A percentile compares a stretch with the other conserved stretches of the same genome.
Conservation (phyloP, 805 yeast genomes). For the Danielia oregonensis region DNA sequence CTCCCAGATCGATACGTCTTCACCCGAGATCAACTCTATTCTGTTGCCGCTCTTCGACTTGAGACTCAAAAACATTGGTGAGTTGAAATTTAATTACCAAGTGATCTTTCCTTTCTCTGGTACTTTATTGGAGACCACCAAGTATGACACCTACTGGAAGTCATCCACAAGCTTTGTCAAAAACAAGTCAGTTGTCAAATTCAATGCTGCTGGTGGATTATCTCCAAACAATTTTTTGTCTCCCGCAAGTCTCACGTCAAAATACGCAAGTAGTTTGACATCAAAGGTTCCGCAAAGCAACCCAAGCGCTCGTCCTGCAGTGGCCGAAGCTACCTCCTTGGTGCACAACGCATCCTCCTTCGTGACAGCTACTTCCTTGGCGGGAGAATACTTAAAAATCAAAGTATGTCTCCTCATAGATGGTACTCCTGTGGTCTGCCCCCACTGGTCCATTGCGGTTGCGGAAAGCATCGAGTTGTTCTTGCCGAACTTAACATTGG, state of each 20-base stretch:
- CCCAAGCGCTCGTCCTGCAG: slow-evolving; percentile 1
- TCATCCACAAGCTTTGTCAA: slow-evolving; percentile 60
- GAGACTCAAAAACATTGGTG: slow-evolving; percentile 79
- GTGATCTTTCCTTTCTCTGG: slow-evolving; percentile 89
- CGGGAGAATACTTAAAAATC: slow-evolving; percentile 72
- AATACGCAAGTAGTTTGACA: slow-evolving; percentile 1
- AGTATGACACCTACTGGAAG: slow-evolving; percentile 96
- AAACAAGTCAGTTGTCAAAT: slow-evolving; percentile 23
- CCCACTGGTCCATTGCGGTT: slow-evolving; percentile 54
- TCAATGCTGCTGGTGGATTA: slow-evolving; percentile 37
- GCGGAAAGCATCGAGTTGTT: slow-evolving; percentile 53
- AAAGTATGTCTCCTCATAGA: slow-evolving; percentile 73
- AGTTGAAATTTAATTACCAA: slow-evolving; percentile 70
- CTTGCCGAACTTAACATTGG: slow-evolving; percentile 54
- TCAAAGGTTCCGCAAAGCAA: slow-evolving; percentile 2
- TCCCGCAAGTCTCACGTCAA: slow-evolving; percentile 25
- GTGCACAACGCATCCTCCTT: slow-evolving; percentile 46
- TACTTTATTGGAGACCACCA: slow-evolving; percentile 76
- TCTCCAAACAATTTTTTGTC: slow-evolving; percentile 41
- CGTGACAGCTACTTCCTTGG: slow-evolving; percentile 87
- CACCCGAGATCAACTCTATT: slow-evolving; percentile 37
- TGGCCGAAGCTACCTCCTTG: not conserved
- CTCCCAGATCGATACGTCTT: slow-evolving; percentile 35
- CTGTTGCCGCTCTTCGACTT: slow-evolving; percentile 78
- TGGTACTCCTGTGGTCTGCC: slow-evolving; percentile 82